phyloP scores from a whole-genome alignment of 1,284 basidiomycete genomes.

The Microbotryum intermedium region DNA sequence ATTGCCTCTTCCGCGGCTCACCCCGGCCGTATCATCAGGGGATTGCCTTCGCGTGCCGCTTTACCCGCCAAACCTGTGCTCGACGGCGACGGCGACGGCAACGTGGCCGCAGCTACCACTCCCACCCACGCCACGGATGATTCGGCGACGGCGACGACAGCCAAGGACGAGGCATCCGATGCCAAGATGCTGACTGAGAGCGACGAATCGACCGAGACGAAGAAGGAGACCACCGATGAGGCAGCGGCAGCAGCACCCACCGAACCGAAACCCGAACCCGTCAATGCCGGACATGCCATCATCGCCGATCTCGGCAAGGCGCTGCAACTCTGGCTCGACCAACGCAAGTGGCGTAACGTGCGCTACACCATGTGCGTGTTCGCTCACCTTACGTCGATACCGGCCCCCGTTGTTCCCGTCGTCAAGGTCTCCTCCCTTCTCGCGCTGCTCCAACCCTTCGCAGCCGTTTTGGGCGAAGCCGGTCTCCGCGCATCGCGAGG shows the following conservation, averaged over 20 bases:
- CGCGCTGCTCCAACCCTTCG: conserved; percentile 29
- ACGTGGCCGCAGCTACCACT: no score
- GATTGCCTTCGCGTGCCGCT: background rate
- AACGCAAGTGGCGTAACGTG: conserved; percentile 76
- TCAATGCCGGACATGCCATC: conserved; percentile 57
- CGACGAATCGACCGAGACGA: conserved; percentile 35
- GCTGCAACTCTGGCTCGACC: conserved; percentile 75
- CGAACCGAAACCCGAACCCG: background rate
- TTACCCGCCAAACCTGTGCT: conserved; percentile 7
- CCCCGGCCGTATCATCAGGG: background rate
- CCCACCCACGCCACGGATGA: background rate
- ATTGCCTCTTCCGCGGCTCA: background rate
- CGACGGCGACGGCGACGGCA: background rate
- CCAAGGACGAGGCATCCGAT: background rate
- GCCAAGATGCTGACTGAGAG: conserved; percentile 4
- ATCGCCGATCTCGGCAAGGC: conserved; percentile 79
- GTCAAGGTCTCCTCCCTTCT: conserved; percentile 21
- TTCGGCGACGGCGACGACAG: background rate
- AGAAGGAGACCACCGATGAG: conserved; percentile 36
- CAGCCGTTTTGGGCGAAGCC: conserved; percentile 33
- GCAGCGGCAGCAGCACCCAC: conserved; percentile 38
- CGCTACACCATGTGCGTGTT: conserved; percentile 65
- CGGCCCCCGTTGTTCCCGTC: conserved; percentile 11
- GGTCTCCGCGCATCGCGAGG: conserved; percentile 31
- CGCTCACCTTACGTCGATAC: conserved; percentile 58